Evolutionary conservation across 225 moss, liverwort and hornwort genomes (phyloP).

Genomic region (Pleurozium schreberi): DNA sequence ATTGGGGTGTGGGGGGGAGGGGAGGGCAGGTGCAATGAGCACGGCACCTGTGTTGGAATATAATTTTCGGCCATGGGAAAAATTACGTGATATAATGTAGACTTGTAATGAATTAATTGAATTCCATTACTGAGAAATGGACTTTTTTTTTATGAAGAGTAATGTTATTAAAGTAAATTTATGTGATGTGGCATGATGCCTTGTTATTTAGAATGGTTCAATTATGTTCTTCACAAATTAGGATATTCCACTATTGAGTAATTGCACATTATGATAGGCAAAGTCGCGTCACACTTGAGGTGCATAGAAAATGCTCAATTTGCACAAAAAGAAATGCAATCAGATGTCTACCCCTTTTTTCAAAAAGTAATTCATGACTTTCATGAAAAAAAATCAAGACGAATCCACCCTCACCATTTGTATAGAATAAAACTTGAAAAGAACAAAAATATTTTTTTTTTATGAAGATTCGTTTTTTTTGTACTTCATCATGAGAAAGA

Average conservation of each 20-base stretch:
- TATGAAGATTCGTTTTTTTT: too few relatives aligned
- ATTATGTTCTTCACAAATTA: background rate
- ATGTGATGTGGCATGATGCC: background rate
- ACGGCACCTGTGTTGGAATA: background rate
- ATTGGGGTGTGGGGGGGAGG: background rate
- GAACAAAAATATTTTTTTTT: too few relatives aligned
- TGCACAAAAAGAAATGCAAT: too few relatives aligned
- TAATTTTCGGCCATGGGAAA: background rate
- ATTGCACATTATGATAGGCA: fast-evolving
- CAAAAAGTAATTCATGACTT: background rate
- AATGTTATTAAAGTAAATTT: background rate
- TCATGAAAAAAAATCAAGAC: background rate
- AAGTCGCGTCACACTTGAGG: fast-evolving
- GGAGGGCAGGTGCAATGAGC: background rate
- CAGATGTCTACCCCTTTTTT: fast-evolving
- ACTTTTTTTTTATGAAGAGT: background rate
- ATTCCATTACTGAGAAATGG: background rate
- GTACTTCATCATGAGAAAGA: too few relatives aligned
- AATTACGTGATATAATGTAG: background rate
- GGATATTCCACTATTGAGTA: too few relatives aligned
- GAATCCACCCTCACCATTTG: fast-evolving
- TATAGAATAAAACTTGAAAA: background rate
- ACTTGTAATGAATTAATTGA: background rate
- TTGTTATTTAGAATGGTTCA: background rate
- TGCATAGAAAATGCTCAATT: background rate